These are phyloP conservation scores for Tausonia pullulans DNA, from an alignment of 1,284 basidiomycete species.

Conservation along the genomic window DNA sequence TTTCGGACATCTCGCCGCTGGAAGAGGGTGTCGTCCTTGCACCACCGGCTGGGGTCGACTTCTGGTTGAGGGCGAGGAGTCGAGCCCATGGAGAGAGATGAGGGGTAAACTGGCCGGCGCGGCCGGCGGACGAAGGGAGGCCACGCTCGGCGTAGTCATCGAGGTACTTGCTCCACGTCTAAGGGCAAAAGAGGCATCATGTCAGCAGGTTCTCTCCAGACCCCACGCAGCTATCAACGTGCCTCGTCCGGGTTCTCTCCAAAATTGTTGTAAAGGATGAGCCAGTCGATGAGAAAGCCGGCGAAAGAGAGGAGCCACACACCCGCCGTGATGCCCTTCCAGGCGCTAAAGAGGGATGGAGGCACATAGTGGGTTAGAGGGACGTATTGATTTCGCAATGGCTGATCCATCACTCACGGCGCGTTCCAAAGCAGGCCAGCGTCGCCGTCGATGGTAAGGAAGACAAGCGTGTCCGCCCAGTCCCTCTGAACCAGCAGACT, in stretches of 20 bases:
- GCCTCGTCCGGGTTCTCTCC: conserved; percentile 1
- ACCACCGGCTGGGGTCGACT: too few species aligned
- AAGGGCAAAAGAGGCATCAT: too few species aligned
- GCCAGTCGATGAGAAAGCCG: too few species aligned
- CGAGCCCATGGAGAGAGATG: not conserved
- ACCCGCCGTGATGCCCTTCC: too few species aligned
- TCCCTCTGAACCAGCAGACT: not conserved
- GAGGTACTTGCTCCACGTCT: not conserved
- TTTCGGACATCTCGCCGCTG: too few species aligned
- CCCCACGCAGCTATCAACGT: not conserved
- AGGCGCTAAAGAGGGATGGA: too few species aligned
- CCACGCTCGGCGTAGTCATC: not conserved
- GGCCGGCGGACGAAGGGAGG: not conserved
- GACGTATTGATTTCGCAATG: too few species aligned
- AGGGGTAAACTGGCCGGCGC: not conserved
- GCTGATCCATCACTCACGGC: too few species aligned
- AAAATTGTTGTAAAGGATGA: not conserved
- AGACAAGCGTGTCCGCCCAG: not conserved
- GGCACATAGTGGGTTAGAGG: too few species aligned
- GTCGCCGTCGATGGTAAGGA: not conserved
- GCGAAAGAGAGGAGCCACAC: too few species aligned
- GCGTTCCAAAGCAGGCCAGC: not conserved
- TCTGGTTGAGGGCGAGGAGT: not conserved
- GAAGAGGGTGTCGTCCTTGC: too few species aligned
- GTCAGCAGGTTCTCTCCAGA: too few species aligned